These are phyloP conservation scores for Xanthoparmelia taractica DNA, from an alignment of 495 filamentous ascomycete species.

Conservation along the genomic window DNA sequence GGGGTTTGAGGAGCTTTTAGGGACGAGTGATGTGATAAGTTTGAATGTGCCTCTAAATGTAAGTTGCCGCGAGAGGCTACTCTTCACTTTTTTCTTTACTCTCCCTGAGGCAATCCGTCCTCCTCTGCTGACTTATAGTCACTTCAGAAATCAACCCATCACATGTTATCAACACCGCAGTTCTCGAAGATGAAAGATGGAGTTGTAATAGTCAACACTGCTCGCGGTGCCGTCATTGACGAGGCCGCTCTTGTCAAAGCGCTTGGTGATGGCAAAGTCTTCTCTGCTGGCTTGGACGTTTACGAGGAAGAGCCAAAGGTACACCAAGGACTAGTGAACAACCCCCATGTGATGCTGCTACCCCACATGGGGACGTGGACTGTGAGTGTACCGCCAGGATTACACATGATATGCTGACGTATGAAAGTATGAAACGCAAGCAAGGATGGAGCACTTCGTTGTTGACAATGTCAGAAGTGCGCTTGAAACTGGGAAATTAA, in stretches of 20 bases:
- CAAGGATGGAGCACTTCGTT: conserved; percentile 58
- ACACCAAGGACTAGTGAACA: conserved; percentile 52
- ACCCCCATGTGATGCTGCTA: conserved; percentile 53
- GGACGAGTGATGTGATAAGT: conserved; percentile 62
- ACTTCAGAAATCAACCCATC: conserved; percentile 51
- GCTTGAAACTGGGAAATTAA: conserved; percentile 48
- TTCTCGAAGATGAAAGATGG: conserved; percentile 65
- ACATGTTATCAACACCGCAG: conserved; percentile 55
- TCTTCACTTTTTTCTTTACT: neutral
- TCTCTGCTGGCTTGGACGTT: conserved; percentile 57
- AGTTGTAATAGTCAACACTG: conserved; percentile 65
- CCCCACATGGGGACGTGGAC: conserved; percentile 68
- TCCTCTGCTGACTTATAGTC: conserved; percentile 21
- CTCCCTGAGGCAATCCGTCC: neutral
- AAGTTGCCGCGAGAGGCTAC: conserved; percentile 26
- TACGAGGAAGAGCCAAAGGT: conserved; percentile 62
- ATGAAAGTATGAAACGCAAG: conserved; percentile 48
- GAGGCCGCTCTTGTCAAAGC: conserved; percentile 61
- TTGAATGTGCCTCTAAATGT: conserved; percentile 72
- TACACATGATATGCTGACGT: neutral
- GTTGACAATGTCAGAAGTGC: conserved; percentile 54
- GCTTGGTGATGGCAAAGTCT: conserved; percentile 53
- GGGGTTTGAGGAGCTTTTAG: conserved; percentile 58
- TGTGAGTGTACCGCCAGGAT: neutral
- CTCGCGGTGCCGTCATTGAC: conserved; percentile 62